Evolutionary conservation across 768 basidiomycete species (phyloP), one percentile per base, ranked within the genome.

Genomic region (Nevesoporus exiguus): DNA sequence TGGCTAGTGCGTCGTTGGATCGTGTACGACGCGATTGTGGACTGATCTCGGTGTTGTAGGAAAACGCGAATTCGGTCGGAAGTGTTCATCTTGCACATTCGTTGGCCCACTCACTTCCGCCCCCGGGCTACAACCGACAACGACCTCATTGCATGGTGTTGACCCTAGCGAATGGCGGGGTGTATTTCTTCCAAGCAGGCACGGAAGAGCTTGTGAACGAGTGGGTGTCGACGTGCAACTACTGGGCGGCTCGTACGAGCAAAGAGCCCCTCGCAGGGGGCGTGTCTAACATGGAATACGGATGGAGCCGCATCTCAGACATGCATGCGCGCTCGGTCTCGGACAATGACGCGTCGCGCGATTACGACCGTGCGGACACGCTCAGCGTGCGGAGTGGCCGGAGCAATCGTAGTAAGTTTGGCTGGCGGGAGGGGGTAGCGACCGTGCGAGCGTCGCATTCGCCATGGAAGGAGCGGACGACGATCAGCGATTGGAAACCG

Each of bases 141-240:
- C 85, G 96, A 19, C 94, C 96, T 5, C 81, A 96, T 66, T 97
- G 94, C 69, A 96, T 99, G 86, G 93, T 93, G 11, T 75, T 99
- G 45, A 93, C 93, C 1, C 77, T 95, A 50, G 77, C 95, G 7
- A 85, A 84, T 60, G 93, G 94, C 10, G 92, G 86, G 3, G 89
- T 93, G n/a, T 96, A 87, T 71, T 97, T 98, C 76, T 97, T 97
- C 78, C 97, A 99, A 71, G 93, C 96, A 1, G 97, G 97, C 2
- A 99, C 97, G 4, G 96, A 97, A 64, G 96, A 98, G 61, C 82
- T 99, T n/a, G 94, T 97, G 47, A 90, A 90, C 63, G 97, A 99
- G 71, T 98, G 97, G 97, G 95, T 97, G 7, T 87, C 90, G 37
- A 97, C 97, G 0, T 98, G 96, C 81, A 99, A 98, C 75, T 99